These are phyloP conservation scores for Puccinellia tenuiflora DNA, from an alignment of 176 grass and related monocot species.

Conservation along the genomic window DNA sequence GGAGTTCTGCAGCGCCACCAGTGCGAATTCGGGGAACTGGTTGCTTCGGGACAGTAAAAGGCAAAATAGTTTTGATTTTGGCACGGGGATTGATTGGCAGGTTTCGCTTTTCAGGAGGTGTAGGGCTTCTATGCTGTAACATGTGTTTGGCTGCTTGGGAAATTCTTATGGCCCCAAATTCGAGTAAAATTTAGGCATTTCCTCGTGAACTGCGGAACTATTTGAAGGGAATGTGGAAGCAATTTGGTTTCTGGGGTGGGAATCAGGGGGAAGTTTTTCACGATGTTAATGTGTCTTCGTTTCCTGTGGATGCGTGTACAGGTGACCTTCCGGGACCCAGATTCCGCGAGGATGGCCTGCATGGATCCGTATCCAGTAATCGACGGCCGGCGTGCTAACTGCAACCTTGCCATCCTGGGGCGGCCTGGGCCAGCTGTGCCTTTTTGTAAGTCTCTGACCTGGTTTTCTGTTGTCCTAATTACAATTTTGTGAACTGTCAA, in stretches of 20 bases:
- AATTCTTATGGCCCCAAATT: neutral
- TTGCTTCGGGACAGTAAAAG: no score
- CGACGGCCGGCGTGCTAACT: constrained; percentile 60
- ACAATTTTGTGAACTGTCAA: neutral
- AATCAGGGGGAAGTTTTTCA: neutral
- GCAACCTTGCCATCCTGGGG: constrained; percentile 69
- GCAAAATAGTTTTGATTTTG: neutral
- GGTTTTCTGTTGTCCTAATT: neutral
- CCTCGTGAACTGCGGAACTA: neutral
- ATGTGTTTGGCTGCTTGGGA: neutral
- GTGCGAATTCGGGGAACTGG: neutral
- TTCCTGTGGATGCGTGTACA: constrained; percentile 8
- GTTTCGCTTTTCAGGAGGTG: neutral
- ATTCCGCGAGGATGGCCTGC: constrained; percentile 59
- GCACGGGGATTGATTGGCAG: neutral
- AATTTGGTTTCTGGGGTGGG: neutral
- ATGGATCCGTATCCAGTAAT: constrained; percentile 60
- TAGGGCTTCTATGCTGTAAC: neutral
- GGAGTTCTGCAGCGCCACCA: neutral
- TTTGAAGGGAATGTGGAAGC: neutral
- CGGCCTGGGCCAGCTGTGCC: constrained; percentile 51
- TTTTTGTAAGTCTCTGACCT: constrained; percentile 41
- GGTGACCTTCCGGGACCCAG: constrained; percentile 68
- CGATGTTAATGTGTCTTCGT: neutral
- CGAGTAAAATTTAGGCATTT: neutral